Conservation (phyloP, 495 filamentous ascomycete genomes). For the Penicillium psychrofluorescens region DNA sequence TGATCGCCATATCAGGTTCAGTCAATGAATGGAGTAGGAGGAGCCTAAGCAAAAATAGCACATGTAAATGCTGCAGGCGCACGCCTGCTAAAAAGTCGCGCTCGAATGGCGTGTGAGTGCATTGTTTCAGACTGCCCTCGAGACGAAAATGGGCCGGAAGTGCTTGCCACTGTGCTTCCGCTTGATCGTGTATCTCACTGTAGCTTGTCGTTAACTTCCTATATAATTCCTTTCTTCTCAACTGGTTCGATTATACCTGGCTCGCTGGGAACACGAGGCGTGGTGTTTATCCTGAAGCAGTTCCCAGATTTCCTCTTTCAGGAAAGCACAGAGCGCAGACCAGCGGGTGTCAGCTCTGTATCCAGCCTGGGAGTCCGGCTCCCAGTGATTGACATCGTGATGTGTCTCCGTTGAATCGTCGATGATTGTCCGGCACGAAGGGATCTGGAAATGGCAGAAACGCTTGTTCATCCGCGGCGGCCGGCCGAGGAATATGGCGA, state of each 20-base stretch:
- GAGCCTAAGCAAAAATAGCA: constrained; percentile 29
- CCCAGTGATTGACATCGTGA: constrained; percentile 7
- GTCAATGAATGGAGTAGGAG: constrained; percentile 20
- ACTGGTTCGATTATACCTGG: constrained; percentile 7
- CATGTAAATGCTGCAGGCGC: constrained; percentile 34
- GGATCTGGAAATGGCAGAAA: constrained; percentile 34
- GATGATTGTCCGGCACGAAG: constrained; percentile 7
- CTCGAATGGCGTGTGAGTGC: constrained; percentile 18
- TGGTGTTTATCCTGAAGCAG: constrained; percentile 25
- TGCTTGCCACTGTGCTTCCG: constrained; percentile 16
- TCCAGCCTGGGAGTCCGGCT: constrained; percentile 12
- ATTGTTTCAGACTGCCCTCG: constrained; percentile 19
- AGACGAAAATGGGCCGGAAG: constrained; percentile 22
- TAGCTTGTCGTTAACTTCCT: background rate
- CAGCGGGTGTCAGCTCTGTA: constrained; percentile 32
- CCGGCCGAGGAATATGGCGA: constrained; percentile 37
- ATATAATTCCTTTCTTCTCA: background rate
- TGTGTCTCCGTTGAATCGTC: background rate
- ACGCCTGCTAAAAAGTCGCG: constrained; percentile 27
- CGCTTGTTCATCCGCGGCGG: constrained; percentile 35
- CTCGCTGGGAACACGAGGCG: constrained; percentile 10
- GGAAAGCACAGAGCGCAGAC: constrained; percentile 30
- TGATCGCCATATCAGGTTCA: constrained; percentile 24
- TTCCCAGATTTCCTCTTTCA: constrained; percentile 36
- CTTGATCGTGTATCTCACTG: constrained; percentile 18